These are phyloP conservation scores for Aspergillus spinulosporus DNA, from an alignment of 2,329 filamentous ascomycete genomes.

Conservation along the genomic window DNA sequence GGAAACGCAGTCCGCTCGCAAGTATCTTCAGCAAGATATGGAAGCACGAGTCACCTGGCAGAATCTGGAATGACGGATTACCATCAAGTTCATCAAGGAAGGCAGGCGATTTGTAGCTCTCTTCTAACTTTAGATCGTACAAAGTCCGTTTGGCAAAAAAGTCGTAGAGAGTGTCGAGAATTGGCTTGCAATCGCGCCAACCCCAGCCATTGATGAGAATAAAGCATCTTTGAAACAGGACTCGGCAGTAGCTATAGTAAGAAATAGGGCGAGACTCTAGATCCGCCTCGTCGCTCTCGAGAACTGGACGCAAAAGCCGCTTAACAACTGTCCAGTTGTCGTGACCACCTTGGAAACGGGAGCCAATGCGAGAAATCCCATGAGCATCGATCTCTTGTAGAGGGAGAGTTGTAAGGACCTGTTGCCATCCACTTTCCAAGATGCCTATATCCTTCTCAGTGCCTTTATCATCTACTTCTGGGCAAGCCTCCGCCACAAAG, in stretches of 20 bases:
- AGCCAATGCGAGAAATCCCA: constrained; percentile 49
- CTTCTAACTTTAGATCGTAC: constrained; percentile 54
- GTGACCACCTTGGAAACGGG: constrained; percentile 39
- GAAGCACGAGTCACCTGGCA: constrained; percentile 55
- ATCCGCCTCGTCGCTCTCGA: constrained; percentile 50
- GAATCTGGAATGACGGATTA: constrained; percentile 46
- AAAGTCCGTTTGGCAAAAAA: constrained; percentile 59
- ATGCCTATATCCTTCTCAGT: constrained; percentile 32
- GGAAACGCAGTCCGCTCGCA: constrained; percentile 50
- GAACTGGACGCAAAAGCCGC: constrained; percentile 47
- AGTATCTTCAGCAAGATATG: constrained; percentile 61
- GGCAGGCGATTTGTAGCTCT: constrained; percentile 51
- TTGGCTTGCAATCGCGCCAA: constrained; percentile 57
- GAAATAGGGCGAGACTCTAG: constrained; percentile 42
- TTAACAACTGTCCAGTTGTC: constrained; percentile 56
- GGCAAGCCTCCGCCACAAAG: constrained; percentile 39
- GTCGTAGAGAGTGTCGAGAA: constrained; percentile 57
- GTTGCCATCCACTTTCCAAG: constrained; percentile 43
- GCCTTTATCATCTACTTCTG: constrained; percentile 35
- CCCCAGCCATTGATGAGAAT: constrained; percentile 56
- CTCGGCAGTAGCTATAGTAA: constrained; percentile 58
- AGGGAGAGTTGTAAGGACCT: constrained; percentile 56
- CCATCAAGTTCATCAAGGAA: constrained; percentile 55
- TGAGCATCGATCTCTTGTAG: constrained; percentile 53
- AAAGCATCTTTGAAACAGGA: constrained; percentile 54